phyloP scores from a whole-genome alignment of 768 basidiomycete species.

The Tylopilus vinaceipallidus region DNA sequence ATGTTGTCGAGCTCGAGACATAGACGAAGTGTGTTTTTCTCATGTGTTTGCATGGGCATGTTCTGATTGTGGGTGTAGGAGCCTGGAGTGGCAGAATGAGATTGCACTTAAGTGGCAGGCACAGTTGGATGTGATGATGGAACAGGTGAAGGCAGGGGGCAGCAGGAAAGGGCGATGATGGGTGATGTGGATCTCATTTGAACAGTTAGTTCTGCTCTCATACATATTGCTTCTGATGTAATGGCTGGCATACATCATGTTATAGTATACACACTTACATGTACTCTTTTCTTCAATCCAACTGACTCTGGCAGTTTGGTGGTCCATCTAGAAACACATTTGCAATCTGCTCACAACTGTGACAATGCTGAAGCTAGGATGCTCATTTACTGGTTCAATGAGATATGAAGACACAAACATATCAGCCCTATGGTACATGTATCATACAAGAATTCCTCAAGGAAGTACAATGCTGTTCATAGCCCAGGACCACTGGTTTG shows the following conservation, averaged over 20 bases:
- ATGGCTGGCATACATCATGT: constrained; percentile 2
- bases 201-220: constrained; percentile 1
- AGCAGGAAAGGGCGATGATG: constrained; percentile 18
- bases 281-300: constrained; percentile 10
- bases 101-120: constrained; percentile 67
- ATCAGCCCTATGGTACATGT: too few species aligned
- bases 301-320: too few species aligned
- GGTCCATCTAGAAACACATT: too few species aligned
- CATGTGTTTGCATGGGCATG: constrained; percentile 4
- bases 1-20: constrained; percentile 66
- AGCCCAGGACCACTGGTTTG: too few species aligned
- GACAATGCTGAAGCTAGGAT: too few species aligned
- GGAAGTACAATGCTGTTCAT: too few species aligned
- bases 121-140: constrained; percentile 35
- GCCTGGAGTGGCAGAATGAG: constrained; percentile 73
- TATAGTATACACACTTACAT: constrained; percentile 18
- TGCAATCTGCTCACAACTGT: too few species aligned
- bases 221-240: constrained; percentile 11
- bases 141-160: constrained; percentile 19
- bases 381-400: too few species aligned
- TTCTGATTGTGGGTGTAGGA: constrained; percentile 50
- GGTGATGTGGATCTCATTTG: constrained; percentile 9
- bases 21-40: constrained; percentile 67
- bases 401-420: too few species aligned
- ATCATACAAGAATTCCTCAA: too few species aligned